Base-by-base conservation (phyloP, 129 eudicot species). In the Saposhnikovia divaricata region DNA sequence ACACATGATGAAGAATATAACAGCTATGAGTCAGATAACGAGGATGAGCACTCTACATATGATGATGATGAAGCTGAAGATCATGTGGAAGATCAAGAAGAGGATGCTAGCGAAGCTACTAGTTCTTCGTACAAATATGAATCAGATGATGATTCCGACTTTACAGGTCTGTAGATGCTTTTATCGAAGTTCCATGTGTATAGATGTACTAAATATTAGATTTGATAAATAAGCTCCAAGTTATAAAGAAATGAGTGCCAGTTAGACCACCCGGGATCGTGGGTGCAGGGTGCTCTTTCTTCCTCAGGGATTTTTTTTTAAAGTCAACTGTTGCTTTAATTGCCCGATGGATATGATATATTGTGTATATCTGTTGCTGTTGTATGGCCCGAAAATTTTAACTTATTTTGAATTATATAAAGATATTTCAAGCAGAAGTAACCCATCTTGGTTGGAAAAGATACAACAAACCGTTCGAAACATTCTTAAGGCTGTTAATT, bases 401-500 rank as follows among this genome's bases (percentile, higher is more conserved):
- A 46, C 37, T 66, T 78, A 40, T 15, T 37, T 71, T 27, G 11
- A 34, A 48, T 59, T 12, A 18, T 48, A 39, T 25, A 63, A 85
- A 94, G 96, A 91, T 87, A 69, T 77, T 61, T 82, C 88, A 70
- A 84, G 81, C 85, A 73, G 88, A 81, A 88, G 90, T 83, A 85
- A 82, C 86, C 91, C 90, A 46, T 83, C 97, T 80, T 95, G 97
- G 99, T 81, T 95, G 90, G 93, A 87, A 87, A 95, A 92, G 92
- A 86, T 95, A 82, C 97, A 90, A 82, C 61, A 80, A 75, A 89
- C 91, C 71, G 99, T 90, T 73, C 86, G 79, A 79, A 86, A 79
- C 82, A 83, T 95, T 81, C 77, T 95, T 37, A 88, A 87, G 55
- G 87, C 93, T 78, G 94, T 92, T 74, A 95, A 89, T 83, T 76